Conservation (phyloP, 768 basidiomycete species). For the Lyophyllum atratum region DNA sequence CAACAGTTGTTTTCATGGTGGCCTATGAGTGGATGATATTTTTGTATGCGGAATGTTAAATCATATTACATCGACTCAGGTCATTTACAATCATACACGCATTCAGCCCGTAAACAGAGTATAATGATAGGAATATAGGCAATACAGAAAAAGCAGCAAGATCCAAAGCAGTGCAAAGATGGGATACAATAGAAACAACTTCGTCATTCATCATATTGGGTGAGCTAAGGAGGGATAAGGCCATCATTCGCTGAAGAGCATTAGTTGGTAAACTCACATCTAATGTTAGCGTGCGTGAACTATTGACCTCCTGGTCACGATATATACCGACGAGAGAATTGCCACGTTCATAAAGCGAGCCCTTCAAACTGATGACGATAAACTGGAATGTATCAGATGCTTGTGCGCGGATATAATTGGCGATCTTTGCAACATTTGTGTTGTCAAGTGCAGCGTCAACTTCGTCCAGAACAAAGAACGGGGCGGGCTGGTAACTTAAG, state of each 20-base stretch:
- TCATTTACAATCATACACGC: too few relatives aligned
- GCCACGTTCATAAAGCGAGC: constrained; percentile 87
- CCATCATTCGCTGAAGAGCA: not conserved
- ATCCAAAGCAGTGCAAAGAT: not conserved
- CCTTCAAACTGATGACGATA: constrained; percentile 96
- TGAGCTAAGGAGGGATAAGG: constrained; percentile 40
- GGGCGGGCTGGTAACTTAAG: constrained; percentile 88
- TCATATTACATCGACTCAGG: too few relatives aligned
- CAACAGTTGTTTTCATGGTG: too few relatives aligned
- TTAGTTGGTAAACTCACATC: constrained; percentile 57
- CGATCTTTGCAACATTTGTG: constrained; percentile 96
- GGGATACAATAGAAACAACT: not conserved
- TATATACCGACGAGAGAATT: constrained; percentile 93
- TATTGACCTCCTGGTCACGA: constrained; percentile 92
- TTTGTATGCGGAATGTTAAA: too few relatives aligned
- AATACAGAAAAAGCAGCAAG: not conserved
- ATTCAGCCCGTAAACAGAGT: not conserved
- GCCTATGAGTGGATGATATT: too few relatives aligned
- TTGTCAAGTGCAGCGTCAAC: constrained; percentile 98
- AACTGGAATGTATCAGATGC: constrained; percentile 90
- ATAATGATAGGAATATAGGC: not conserved
- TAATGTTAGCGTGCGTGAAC: constrained; percentile 87
- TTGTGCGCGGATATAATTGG: constrained; percentile 87
- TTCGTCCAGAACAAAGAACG: constrained; percentile 98
- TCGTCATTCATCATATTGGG: constrained; percentile 60